Conservation (phyloP, 2,329 filamentous ascomycete genomes). For the Paracoccidioides brasiliensis region DNA sequence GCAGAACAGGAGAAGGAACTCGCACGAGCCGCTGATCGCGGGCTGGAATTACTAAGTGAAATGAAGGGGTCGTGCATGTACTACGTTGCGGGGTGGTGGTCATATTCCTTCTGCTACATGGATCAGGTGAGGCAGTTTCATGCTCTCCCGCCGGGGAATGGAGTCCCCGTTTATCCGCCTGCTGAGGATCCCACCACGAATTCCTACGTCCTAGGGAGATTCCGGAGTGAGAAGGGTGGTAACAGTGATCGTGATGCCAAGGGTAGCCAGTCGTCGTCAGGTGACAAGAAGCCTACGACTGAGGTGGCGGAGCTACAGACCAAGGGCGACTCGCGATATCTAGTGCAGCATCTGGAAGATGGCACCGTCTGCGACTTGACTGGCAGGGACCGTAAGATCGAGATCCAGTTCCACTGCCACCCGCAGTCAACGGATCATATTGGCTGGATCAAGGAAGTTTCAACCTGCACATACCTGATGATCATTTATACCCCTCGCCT, state of each 20-base stretch:
- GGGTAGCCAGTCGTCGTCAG: conserved; percentile 10
- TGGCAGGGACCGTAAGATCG: conserved; percentile 64
- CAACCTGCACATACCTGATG: conserved; percentile 87
- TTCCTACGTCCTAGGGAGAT: conserved; percentile 64
- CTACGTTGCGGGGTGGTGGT: conserved; percentile 84
- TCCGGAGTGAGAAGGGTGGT: conserved; percentile 23
- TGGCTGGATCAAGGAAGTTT: conserved; percentile 83
- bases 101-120: conserved; percentile 87
- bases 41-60: conserved; percentile 65
- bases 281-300: conserved; percentile 20
- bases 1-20: conserved; percentile 55
- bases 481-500: conserved; percentile 78
- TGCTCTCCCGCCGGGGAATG: conserved; percentile 57
- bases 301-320: conserved; percentile 56
- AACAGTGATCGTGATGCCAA: conserved; percentile 21
- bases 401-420: conserved; percentile 68
- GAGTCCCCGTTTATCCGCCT: conserved; percentile 55
- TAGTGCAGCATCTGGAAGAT: conserved; percentile 67
- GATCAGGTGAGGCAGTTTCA: conserved; percentile 83
- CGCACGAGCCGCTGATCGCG: conserved; percentile 59
- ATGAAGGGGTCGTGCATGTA: conserved; percentile 75
- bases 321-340: conserved; percentile 71
- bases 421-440: conserved; percentile 65
- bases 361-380: conserved; percentile 82
- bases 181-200: conserved; percentile 62